Base-by-base conservation (phyloP, 2,329 filamentous ascomycete species). In the Fusarium newnesense region DNA sequence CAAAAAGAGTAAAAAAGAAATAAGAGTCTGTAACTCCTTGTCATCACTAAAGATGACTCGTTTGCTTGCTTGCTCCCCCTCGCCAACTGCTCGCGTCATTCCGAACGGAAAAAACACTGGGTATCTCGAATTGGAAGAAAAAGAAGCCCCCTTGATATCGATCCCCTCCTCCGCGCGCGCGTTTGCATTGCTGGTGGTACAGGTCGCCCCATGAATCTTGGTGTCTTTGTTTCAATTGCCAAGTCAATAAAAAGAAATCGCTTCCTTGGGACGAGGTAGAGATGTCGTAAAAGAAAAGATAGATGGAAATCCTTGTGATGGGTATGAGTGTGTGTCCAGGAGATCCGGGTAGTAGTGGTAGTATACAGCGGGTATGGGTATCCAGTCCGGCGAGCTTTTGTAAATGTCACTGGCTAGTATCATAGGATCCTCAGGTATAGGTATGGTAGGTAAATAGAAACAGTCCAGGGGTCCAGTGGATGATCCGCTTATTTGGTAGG, bases 401-500 rank as follows among this genome's bases (percentile, higher is more conserved):
- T 66, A 64, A 60, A 62, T 77, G 37, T 77, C 60, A 73, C 53
- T 72, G 73, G 69, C 70, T 69, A 62, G 65, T 54, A 30, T 71
- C 70, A 71, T 67, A 73, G 62, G 56, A 67, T 76, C 77, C 77
- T 75, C 56, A 61, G 72, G 61, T 67, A 69, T 72, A 70, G 67
- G 24, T 73, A 65, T 50, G 58, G 60, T 67, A 53, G 53, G 67
- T 42, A 56, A 70, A 63, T 64, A 72, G 66, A 75, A 70, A 64
- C 63, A 47, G 53, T 78, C 77, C 77, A 68, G 39, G 69, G 40
- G 60, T 79, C 78, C 73, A 64, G 62, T 71, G 63, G 65, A 57
- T 52, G 47, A 63, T 74, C 76, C 76, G 69, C 49, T 79, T 88
- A 91, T 78, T 85, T 82, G 75, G 86, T 87, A 44, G 90, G 90